A percentile compares a stretch with the other conserved stretches of the same genome.
phyloP scores from a whole-genome alignment of 371 early-diverging fungal genomes.

The Batrachochytrium dendrobatidis region DNA sequence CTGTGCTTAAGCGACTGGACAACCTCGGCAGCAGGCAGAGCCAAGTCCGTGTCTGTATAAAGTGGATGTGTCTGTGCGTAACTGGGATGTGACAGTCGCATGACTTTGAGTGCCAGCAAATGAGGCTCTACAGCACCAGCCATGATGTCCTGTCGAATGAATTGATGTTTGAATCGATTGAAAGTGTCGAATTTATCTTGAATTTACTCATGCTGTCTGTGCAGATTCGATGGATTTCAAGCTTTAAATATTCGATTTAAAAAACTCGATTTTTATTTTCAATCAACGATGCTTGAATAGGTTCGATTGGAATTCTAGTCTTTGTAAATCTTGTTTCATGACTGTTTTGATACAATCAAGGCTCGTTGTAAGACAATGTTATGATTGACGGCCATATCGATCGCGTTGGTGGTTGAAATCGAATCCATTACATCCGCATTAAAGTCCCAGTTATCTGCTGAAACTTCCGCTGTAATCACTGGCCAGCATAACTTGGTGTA shows the following conservation, averaged over 20 bases:
- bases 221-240: no score
- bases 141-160: neutral
- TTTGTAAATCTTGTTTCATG: neutral
- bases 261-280: no score
- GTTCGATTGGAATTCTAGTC: neutral
- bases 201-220: no score
- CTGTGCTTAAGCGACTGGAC: neutral
- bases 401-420: neutral
- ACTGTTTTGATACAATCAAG: neutral
- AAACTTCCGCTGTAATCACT: no score
- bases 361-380: neutral
- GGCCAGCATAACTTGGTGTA: neutral
- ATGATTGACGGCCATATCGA: neutral
- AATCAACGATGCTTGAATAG: neutral
- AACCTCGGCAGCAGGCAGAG: slow-evolving; percentile 15
- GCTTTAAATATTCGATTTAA: no score
- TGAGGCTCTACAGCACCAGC: slow-evolving; percentile 30
- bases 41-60: slow-evolving; percentile 15
- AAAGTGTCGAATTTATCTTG: neutral
- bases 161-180: neutral
- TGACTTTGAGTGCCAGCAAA: slow-evolving; percentile 77
- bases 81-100: slow-evolving; percentile 80
- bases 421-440: neutral
- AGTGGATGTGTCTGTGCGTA: slow-evolving; percentile 48
- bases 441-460: no score